Evolutionary conservation across 129 eudicot genomes (phyloP).

Genomic region (Solidago caesia): DNA sequence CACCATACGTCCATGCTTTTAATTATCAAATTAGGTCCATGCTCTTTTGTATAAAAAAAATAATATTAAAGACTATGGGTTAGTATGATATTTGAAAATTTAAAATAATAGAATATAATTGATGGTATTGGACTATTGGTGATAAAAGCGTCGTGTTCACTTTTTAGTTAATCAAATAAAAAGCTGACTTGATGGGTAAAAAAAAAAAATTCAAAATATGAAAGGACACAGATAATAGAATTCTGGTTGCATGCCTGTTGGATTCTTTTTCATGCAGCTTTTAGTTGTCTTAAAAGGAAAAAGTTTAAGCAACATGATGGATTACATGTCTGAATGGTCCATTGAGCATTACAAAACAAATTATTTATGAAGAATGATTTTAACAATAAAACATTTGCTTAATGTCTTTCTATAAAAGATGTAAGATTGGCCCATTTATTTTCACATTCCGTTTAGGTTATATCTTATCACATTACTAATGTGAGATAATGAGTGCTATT

Average conservation of each 20-base stretch:
- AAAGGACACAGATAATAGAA: not conserved
- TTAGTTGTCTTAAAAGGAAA: slow-evolving; percentile 4
- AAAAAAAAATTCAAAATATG: not conserved
- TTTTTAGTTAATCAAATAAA: not conserved
- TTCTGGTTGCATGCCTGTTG: slow-evolving; percentile 25
- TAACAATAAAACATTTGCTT: not conserved
- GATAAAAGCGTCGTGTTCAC: not conserved
- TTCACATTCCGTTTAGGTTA: no score
- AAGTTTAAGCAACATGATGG: slow-evolving; percentile 22
- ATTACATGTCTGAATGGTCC: slow-evolving; percentile 13
- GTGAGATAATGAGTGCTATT: no score
- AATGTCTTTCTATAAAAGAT: no score
- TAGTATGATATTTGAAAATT: no score
- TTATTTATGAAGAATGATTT: not conserved
- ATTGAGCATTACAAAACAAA: not conserved
- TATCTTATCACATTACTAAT: no score
- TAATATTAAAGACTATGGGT: no score
- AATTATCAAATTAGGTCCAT: no score
- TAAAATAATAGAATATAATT: no score
- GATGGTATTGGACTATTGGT: not conserved
- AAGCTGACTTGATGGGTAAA: not conserved
- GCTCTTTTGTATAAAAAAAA: no score
- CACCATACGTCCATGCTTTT: no score
- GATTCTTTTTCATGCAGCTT: slow-evolving; percentile 16
- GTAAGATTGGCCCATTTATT: no score